A percentile compares a stretch with the other conserved stretches of the same genome.
These are phyloP conservation scores for Vaccinium corymbosum DNA, from an alignment of 148 eudicot genomes.

Conservation along the genomic window DNA sequence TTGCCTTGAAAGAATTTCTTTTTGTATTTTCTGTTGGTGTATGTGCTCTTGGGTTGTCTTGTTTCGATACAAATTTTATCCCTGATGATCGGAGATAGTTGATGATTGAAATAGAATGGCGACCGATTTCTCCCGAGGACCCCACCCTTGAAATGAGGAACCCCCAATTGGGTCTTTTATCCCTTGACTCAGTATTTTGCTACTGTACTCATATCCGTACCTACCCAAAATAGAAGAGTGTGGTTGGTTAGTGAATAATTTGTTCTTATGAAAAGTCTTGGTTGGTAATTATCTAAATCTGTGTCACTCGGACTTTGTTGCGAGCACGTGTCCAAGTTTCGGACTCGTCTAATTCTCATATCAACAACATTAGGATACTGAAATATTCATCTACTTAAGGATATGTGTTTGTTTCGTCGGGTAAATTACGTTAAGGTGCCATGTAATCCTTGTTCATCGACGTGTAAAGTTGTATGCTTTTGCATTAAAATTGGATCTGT, in stretches of 20 bases:
- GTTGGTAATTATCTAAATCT: neutral
- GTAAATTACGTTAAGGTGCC: neutral
- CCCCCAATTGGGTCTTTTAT: neutral
- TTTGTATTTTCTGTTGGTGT: neutral
- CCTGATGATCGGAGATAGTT: neutral
- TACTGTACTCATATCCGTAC: neutral
- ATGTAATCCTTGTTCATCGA: neutral
- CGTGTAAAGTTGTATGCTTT: neutral
- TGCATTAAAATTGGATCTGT: neutral
- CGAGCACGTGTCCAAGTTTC: neutral
- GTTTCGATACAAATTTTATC: neutral
- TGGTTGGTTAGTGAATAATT: neutral
- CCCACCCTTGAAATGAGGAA: neutral
- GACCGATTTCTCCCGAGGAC: neutral
- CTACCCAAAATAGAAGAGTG: neutral
- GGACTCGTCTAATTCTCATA: neutral
- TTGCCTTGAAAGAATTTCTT: neutral
- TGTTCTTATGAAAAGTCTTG: neutral
- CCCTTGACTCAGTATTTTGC: conserved; percentile 4
- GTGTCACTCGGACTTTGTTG: neutral
- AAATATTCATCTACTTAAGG: neutral
- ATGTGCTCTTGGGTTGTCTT: neutral
- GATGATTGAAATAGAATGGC: neutral
- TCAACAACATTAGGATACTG: neutral
- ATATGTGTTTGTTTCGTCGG: neutral